These are phyloP conservation scores for Macrophomina pseudophaseolina DNA, from an alignment of 2,329 filamentous ascomycete genomes.

Conservation along the genomic window DNA sequence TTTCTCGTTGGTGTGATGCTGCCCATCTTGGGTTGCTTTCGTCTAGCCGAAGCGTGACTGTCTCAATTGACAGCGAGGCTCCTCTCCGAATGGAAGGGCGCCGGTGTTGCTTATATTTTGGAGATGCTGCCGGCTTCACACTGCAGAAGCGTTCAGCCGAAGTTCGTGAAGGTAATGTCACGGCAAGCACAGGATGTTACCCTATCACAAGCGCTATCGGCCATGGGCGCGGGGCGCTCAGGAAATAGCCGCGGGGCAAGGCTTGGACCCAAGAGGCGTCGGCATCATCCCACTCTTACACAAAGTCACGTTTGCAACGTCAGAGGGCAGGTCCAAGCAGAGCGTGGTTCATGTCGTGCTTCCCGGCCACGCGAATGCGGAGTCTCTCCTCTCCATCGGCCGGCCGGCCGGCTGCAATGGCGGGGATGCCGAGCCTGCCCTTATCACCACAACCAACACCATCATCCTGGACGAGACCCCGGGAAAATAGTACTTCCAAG, in stretches of 20 bases:
- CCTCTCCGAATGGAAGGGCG: not conserved
- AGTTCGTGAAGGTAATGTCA: not conserved
- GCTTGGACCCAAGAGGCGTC: not conserved
- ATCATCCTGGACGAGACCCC: not conserved
- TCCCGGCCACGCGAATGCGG: not conserved
- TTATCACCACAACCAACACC: not conserved
- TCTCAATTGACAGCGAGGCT: too few species aligned
- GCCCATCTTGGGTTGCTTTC: constrained; percentile 2
- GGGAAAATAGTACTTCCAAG: constrained; percentile 3
- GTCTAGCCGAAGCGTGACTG: not conserved
- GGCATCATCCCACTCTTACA: constrained; percentile 14
- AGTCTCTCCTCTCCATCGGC: not conserved
- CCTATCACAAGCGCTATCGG: constrained; percentile 21
- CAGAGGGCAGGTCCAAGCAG: constrained; percentile 19
- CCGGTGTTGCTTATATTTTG: not conserved
- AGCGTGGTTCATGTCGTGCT: not conserved
- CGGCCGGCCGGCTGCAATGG: constrained; percentile 17
- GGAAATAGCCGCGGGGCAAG: not conserved
- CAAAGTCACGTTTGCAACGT: not conserved
- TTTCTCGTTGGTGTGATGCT: constrained; percentile 26
- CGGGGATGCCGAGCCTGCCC: constrained; percentile 10
- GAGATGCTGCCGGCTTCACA: not conserved
- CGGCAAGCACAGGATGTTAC: not conserved
- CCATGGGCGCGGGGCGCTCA: not conserved
- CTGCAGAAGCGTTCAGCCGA: not conserved